phyloP scores from a whole-genome alignment of 192 early-diverging fungal genomes.

The Dimargaris verticillata region DNA sequence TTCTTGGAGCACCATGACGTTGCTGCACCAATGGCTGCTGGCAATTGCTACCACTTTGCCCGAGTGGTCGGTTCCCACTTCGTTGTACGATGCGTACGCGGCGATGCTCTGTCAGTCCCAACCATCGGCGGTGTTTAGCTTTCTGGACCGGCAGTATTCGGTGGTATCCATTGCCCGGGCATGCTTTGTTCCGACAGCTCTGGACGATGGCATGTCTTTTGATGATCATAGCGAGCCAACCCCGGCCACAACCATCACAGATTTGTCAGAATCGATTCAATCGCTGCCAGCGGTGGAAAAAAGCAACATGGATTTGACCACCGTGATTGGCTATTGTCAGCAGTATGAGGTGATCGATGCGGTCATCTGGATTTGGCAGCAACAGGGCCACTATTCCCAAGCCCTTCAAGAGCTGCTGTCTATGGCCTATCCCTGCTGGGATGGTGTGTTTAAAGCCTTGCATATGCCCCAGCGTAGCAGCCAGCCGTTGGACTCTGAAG shows the following conservation, averaged over 20 bases:
- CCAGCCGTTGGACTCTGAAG: not conserved
- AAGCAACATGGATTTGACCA: not conserved
- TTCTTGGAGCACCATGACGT: not conserved
- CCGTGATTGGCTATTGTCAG: not conserved
- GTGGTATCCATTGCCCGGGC: not conserved
- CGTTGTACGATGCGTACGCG: not conserved
- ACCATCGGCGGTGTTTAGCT: not conserved
- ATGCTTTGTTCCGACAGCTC: not conserved
- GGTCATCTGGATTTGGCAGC: slow-evolving; percentile 9
- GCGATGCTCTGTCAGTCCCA: not conserved
- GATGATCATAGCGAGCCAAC: not conserved
- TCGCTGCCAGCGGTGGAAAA: not conserved
- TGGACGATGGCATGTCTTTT: not conserved
- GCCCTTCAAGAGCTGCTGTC: not conserved
- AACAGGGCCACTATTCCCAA: not conserved
- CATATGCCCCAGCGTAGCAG: not conserved
- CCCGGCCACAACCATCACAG: not conserved
- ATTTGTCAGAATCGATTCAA: not conserved
- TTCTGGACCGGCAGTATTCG: not conserved
- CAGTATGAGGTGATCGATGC: not conserved
- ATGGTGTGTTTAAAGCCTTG: not conserved
- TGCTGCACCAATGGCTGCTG: slow-evolving; percentile 4
- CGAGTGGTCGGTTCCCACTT: not conserved
- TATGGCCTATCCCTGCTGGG: not conserved
- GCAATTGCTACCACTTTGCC: not conserved